Base-by-base conservation (phyloP, 805 yeast genomes). In the Isabelozyma heimii region DNA sequence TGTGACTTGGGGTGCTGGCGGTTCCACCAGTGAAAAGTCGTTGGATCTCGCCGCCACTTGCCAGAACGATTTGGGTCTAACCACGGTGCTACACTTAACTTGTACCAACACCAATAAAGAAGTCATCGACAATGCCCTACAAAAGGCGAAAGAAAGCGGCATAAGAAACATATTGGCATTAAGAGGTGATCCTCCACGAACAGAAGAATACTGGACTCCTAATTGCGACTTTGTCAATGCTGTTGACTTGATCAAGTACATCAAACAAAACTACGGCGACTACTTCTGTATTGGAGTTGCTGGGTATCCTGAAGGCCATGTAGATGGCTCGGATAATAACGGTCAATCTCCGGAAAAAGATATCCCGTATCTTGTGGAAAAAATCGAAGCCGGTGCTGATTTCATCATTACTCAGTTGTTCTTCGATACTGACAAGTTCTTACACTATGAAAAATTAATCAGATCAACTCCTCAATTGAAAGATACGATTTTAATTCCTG, bases 1-100 rank as follows among this genome's bases (percentile, higher is more conserved):
- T 3, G 87, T 94, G 12, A 94, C 99, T 0, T 94, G 98, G 97
- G 99, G 98, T 33, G 98, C 99, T 5, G 98, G 98, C 39, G 99
- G 99, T 2, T 84, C 96, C 5, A 90, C 97, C 8, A 83, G 92
- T 43, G 86, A 82, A 44, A 91, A 90, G 70, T 89, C 97, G 0
- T 67, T 94, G 50, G 92, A 89, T 41, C 74, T 94, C 49, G 97
- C 97, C 1, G 73, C 81, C 20, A 78, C 88, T 2, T 86, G 95
- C 57, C 89, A 87, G 59, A 70, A 78, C 42, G 89, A 85, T 44
- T 75, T 91, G 50, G 85, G 86, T 3, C 70, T 92, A n/a, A 90
- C 97, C 3, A 90, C 97, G 0, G 91, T 97, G 55, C 77, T 95
- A 72, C 99, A 94, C 66, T 73, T 94, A 65, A 94, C 99, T 0